Conservation (phyloP, 2,329 filamentous ascomycete species). For the Fusarium sarcochroum region DNA sequence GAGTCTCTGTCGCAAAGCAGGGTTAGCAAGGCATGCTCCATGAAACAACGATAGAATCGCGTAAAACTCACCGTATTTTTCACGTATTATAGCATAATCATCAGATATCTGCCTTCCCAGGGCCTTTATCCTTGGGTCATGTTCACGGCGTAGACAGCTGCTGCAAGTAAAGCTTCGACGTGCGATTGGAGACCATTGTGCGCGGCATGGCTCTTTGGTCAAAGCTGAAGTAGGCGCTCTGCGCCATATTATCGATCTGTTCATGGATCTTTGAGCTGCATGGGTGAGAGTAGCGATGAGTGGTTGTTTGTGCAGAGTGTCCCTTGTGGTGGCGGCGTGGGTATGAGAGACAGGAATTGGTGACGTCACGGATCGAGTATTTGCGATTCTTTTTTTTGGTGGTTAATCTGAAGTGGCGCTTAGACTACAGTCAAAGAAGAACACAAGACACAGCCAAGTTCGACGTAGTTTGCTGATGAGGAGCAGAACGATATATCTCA, state of each 20-base stretch:
- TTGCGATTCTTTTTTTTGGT: constrained; percentile 9
- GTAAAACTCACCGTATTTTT: constrained; percentile 58
- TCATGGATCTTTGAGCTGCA: constrained; percentile 42
- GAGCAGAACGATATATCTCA: too few relatives aligned
- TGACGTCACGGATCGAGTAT: constrained; percentile 41
- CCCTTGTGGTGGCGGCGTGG: neutral
- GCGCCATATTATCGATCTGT: constrained; percentile 33
- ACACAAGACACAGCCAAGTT: too few relatives aligned
- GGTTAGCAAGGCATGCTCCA: neutral
- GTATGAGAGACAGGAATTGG: constrained; percentile 4
- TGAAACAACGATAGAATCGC: too few relatives aligned
- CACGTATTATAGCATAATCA: constrained; percentile 62
- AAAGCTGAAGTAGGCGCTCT: constrained; percentile 16
- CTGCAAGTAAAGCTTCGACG: constrained; percentile 34
- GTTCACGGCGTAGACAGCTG: constrained; percentile 26
- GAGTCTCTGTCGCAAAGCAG: constrained; percentile 59
- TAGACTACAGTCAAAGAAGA: neutral
- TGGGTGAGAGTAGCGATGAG: neutral
- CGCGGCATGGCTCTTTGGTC: neutral
- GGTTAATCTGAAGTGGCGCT: neutral
- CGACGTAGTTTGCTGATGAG: too few relatives aligned
- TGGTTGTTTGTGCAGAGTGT: constrained; percentile 9
- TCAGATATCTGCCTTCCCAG: constrained; percentile 60
- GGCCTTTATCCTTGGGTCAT: constrained; percentile 59
- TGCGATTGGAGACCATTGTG: constrained; percentile 13